Base-by-base conservation (phyloP, 148 eudicot genomes). In the Nyssa sinensis region DNA sequence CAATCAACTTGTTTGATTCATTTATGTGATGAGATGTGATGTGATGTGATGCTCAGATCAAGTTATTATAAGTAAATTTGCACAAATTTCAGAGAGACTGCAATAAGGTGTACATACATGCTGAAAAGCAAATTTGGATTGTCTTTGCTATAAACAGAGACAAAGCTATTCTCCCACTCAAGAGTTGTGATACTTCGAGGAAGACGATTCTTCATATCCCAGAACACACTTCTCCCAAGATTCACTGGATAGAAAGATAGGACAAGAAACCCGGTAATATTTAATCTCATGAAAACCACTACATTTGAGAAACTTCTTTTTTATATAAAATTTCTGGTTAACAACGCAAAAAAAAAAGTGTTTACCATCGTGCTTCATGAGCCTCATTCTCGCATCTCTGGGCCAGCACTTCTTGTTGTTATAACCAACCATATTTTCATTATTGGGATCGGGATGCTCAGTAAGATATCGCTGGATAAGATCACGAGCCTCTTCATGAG, bases 341-440 rank as follows among this genome's bases (percentile, higher is more conserved):
- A n/a, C 59, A 55, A 55, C 17, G 7, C 6, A 55, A 24, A 5
- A 19, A 5, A 44, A 44, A 44, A 44, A n/a, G n/a, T n/a, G 3
- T 24, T 73, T 74, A 86, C 89, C 90, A 75, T 95, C 99, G 69
- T 95, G 99, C 74, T 95, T 93, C 99, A 95, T 95, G 64, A 95
- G 91, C 84, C 99, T 84, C 99, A 95, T 95, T 67, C 99, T 88
- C 33, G 99, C 99, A 88, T 95, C 99, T 78, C 99, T 86, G 1
- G 99, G 99, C 99, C 99, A 95, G 81, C 99, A 95, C 81, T 95
- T 95, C 85, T 95, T 95, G 74, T 95, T 95, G 85, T 95, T 95
- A 80, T 95, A 95, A 53, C 99, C 99, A 79, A 95, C 99, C 99
- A 95, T 95, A 79, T 95, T 95, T 78, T 95, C 99, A 61, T 95